phyloP scores from a whole-genome alignment of 106 monocot genomes.

The Platanthera guangdongensis region DNA sequence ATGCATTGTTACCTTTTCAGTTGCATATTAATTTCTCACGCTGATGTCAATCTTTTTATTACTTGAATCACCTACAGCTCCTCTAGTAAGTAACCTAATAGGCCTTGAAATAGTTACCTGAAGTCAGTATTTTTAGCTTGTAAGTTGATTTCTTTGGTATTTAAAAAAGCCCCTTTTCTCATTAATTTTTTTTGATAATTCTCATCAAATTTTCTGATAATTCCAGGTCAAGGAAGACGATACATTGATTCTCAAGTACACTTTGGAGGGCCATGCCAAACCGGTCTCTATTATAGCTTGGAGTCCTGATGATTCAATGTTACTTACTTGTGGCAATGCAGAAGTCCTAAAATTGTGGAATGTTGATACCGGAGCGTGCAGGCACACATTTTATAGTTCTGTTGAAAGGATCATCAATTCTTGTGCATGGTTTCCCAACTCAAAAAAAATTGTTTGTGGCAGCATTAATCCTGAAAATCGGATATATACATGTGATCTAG shows the following conservation, averaged over 20 bases:
- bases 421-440: slow-evolving; percentile 75
- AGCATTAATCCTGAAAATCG: slow-evolving; percentile 46
- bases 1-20: too few relatives aligned
- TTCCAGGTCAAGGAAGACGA: slow-evolving; percentile 63
- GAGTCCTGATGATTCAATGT: slow-evolving; percentile 74
- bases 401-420: slow-evolving; percentile 32
- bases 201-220: slow-evolving; percentile 3
- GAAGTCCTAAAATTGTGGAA: slow-evolving; percentile 69
- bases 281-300: slow-evolving; percentile 67
- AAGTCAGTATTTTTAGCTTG: not conserved
- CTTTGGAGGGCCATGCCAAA: slow-evolving; percentile 36
- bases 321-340: slow-evolving; percentile 59
- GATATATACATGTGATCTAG: slow-evolving; percentile 52
- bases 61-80: not conserved
- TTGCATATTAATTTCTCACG: too few relatives aligned
- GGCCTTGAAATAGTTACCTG: not conserved
- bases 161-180: not conserved
- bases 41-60: not conserved
- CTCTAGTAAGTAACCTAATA: not conserved
- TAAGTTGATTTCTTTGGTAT: not conserved
- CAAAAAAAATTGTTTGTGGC: slow-evolving; percentile 57
- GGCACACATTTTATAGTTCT: slow-evolving; percentile 22
- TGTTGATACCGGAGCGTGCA: slow-evolving; percentile 36
- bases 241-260: slow-evolving; percentile 36
- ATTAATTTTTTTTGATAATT: slow-evolving; percentile 9